phyloP scores from a whole-genome alignment of 2,329 filamentous ascomycete genomes.

The Colletotrichum sojae region DNA sequence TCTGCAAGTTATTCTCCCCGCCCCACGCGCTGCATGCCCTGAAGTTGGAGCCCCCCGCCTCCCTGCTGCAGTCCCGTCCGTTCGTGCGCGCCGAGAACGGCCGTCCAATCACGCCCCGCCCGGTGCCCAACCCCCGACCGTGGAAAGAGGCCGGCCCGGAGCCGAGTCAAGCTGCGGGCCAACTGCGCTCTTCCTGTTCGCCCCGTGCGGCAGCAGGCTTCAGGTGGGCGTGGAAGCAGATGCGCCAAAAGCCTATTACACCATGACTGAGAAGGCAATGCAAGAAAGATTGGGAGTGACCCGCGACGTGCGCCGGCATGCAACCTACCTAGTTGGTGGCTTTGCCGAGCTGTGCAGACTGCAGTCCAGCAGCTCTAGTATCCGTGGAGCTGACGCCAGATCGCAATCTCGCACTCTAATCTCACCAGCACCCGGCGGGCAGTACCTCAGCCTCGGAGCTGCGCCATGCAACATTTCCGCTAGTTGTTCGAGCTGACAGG shows the following conservation, averaged over 20 bases:
- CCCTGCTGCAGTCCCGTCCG: conserved; percentile 13
- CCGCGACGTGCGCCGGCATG: background rate
- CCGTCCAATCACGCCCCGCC: conserved; percentile 9
- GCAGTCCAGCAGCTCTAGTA: background rate
- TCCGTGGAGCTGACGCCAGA: background rate
- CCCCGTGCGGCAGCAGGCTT: conserved; percentile 23
- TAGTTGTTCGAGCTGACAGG: background rate
- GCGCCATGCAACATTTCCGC: conserved; percentile 1
- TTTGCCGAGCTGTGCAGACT: conserved; percentile 1
- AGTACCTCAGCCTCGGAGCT: background rate
- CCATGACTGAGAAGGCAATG: too few species aligned
- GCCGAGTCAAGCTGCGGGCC: background rate
- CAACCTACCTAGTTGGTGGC: background rate
- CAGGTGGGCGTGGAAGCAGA: conserved; percentile 9
- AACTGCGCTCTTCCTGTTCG: background rate
- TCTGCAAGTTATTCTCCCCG: conserved; percentile 14
- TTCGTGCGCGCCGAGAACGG: conserved; percentile 8
- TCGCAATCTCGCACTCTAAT: background rate
- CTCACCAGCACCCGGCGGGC: background rate
- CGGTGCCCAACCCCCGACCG: conserved; percentile 6
- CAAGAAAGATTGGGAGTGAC: too few species aligned
- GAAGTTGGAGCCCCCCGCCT: conserved; percentile 3
- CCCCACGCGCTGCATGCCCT: conserved; percentile 18
- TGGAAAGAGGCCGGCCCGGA: conserved; percentile 19
- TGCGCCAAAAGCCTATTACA: too few species aligned